Evolutionary conservation across 768 basidiomycete genomes (phyloP), one percentile per base, ranked within the genome.

Genomic region (Cystobasidium onofrii): DNA sequence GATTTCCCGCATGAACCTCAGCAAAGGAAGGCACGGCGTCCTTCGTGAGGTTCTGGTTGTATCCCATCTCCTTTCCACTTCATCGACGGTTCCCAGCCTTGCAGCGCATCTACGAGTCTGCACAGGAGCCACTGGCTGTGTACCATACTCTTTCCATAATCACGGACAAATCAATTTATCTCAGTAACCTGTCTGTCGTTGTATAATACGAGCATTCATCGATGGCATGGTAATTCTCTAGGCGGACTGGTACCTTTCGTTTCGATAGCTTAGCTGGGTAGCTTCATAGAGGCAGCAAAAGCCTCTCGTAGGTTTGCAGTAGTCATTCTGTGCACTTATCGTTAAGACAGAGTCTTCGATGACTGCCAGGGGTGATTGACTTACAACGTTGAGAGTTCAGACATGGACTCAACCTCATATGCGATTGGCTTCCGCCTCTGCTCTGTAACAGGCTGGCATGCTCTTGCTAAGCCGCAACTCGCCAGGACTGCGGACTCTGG

Each of bases 231-330:
- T 39, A 64, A 2, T 10, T 67, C 50, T 9, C 65, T 54, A n/a
- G 63, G 12, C 63, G 63, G 41, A 13, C n/a, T 44, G n/a, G 31
- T 23, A 6, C 25, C 52, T 1, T 39, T 43, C 18, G 50, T 73
- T 34, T 4, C 31, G 46, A 44, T n/a, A n/a, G n/a, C 4, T 23
- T 46, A 76, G 52, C 66, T 74, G 15, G 57, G 62, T 12, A 78
- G 65, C 41, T 78, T 78, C 62, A 78, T n/a, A 0, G 77, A 74
- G 1, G 77, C 74, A n/a, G 64, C 15, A n/a, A 78, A 78, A 1
- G 76, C 75, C 0, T 73, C 60, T 13, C 72, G 52, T 3, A 78
- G 23, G 0, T 72, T 72, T 2, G 75, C 74, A 10, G 60, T 20
- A 0, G 60, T 61, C 77, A 78, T 78, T 1, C 77, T 78, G 61